Percentiles rank a stretch among this genome's conserved stretches.
Conservation (phyloP, 2,329 filamentous ascomycete genomes). For the Aspergillus hiratsukae region DNA sequence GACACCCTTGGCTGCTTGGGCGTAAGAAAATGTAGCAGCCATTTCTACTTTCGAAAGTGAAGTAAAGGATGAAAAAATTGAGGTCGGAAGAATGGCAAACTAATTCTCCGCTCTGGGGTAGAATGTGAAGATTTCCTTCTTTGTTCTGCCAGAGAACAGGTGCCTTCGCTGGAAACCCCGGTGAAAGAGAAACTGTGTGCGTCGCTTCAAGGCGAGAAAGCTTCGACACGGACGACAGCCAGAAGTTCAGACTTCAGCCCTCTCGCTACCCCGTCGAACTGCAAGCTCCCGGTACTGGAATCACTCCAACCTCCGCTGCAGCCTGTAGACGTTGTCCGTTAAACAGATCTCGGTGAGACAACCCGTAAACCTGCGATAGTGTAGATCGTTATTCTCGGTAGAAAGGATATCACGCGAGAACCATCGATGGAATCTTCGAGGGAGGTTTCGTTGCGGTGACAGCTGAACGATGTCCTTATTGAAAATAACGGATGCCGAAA, state of each 20-base stretch:
- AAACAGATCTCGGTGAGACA: constrained; percentile 3
- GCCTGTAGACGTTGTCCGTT: constrained; percentile 4
- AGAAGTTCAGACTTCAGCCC: constrained; percentile 22
- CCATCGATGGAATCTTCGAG: constrained; percentile 18
- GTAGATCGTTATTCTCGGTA: constrained; percentile 2
- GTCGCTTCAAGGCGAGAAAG: constrained; percentile 19
- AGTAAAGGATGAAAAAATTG: constrained; percentile 5
- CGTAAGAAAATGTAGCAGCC: constrained; percentile 74
- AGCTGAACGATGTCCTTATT: constrained; percentile 8
- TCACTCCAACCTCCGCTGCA: constrained; percentile 16
- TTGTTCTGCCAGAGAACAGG: constrained; percentile 25
- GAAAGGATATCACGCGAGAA: constrained; percentile 19
- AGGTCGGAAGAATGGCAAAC: background rate
- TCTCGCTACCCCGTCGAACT: constrained; percentile 28
- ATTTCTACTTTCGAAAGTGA: constrained; percentile 26
- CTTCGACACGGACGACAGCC: constrained; percentile 23
- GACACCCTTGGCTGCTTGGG: constrained; percentile 86
- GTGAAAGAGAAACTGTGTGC: constrained; percentile 16
- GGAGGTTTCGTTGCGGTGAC: constrained; percentile 5
- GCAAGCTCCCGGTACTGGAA: constrained; percentile 22
- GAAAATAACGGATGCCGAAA: background rate
- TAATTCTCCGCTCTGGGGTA: background rate
- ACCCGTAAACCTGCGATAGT: constrained; percentile 5
- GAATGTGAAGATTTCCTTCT: background rate
- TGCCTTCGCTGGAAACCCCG: constrained; percentile 19